Evolutionary conservation across 2,329 filamentous ascomycete genomes (phyloP).

Genomic region (Hirsutella rhossiliensis): DNA sequence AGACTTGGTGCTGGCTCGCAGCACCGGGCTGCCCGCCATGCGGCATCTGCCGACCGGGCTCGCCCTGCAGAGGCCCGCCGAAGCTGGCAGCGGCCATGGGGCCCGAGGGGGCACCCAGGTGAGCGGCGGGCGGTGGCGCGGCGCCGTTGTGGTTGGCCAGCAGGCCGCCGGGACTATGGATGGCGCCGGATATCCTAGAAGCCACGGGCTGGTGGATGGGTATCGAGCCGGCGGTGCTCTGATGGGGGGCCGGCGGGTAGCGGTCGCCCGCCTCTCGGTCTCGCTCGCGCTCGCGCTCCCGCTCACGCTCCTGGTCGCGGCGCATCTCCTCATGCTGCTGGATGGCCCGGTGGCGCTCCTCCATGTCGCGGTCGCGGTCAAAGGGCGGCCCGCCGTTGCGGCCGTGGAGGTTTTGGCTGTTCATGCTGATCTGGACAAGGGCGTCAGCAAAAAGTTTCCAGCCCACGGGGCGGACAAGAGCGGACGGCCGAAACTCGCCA

Average conservation of each 20-base stretch:
- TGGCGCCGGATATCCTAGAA: constrained; percentile 64
- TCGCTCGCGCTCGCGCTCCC: constrained; percentile 48
- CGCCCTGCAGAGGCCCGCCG: constrained; percentile 41
- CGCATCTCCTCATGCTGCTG: constrained; percentile 36
- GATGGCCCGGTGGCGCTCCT: constrained; percentile 33
- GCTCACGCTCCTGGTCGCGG: constrained; percentile 40
- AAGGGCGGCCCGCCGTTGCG: constrained; percentile 26
- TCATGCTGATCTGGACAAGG: constrained; percentile 24
- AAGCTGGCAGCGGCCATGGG: constrained; percentile 36
- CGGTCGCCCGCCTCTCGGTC: constrained; percentile 57
- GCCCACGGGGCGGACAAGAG: too few relatives aligned
- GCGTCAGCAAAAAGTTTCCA: background rate
- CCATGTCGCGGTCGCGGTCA: constrained; percentile 36
- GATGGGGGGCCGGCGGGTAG: constrained; percentile 59
- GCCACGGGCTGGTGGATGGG: constrained; percentile 93
- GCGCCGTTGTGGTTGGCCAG: constrained; percentile 60
- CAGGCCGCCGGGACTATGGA: constrained; percentile 85
- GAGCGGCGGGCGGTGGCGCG: constrained; percentile 37
- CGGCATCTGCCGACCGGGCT: constrained; percentile 37
- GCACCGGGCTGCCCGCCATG: constrained; percentile 37
- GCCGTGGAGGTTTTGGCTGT: constrained; percentile 31
- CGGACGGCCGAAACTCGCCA: background rate
- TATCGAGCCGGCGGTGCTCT: constrained; percentile 78
- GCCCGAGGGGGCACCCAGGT: constrained; percentile 39
- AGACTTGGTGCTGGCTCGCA: constrained; percentile 41